Evolutionary conservation across 2,329 filamentous ascomycete species (phyloP).

Genomic region (Fusarium burgessii): DNA sequence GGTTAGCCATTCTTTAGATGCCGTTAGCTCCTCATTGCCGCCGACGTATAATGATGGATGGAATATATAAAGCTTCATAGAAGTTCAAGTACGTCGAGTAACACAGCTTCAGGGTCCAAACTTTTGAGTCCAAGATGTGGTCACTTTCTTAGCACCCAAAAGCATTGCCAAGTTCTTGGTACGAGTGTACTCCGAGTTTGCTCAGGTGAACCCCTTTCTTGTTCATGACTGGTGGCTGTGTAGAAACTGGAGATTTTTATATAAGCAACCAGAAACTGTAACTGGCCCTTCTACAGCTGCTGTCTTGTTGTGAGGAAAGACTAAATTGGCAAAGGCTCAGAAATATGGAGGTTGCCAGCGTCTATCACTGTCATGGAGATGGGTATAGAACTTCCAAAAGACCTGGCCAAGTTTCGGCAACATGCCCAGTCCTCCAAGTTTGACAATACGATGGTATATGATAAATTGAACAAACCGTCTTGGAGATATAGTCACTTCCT

Average conservation of each 20-base stretch:
- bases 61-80: background rate
- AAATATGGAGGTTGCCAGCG: background rate
- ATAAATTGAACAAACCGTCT: background rate
- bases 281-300: background rate
- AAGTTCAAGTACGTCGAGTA: background rate
- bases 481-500: background rate
- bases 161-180: background rate
- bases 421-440: background rate
- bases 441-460: background rate
- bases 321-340: too few relatives aligned
- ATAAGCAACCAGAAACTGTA: background rate
- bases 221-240: background rate
- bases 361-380: constrained; percentile 2
- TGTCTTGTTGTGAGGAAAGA: too few relatives aligned
- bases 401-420: background rate
- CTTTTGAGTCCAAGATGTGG: background rate
- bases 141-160: background rate
- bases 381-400: background rate
- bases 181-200: background rate
- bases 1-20: background rate
- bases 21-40: background rate
- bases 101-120: background rate
- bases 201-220: background rate
- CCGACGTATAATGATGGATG: background rate
- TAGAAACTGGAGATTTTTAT: background rate